These are phyloP conservation scores for Isabelozyma gotoi DNA, from an alignment of 805 yeast species.

Conservation along the genomic window DNA sequence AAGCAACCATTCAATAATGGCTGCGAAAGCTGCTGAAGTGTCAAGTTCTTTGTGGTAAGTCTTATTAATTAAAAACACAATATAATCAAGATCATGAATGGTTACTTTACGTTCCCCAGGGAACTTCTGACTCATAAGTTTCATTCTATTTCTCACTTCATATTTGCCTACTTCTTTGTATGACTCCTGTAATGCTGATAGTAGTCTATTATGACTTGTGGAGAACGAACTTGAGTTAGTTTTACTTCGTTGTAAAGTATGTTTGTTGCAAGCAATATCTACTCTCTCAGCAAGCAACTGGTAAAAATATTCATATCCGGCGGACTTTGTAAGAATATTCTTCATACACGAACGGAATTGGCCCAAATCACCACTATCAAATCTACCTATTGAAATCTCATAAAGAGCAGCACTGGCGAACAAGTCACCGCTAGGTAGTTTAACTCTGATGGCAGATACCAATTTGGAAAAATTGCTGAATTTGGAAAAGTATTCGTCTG, in stretches of 20 bases:
- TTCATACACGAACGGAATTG: constrained; percentile 23
- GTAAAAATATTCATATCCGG: constrained; percentile 27
- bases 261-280: constrained; percentile 15
- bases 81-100: constrained; percentile 22
- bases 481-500: constrained; percentile 20
- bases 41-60: constrained; percentile 15
- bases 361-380: constrained; percentile 25
- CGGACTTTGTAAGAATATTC: constrained; percentile 17
- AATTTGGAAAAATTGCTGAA: constrained; percentile 17
- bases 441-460: constrained; percentile 16
- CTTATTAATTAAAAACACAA: constrained; percentile 18
- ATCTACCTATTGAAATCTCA: constrained; percentile 27
- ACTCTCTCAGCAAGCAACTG: constrained; percentile 25
- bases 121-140: constrained; percentile 16
- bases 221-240: constrained; percentile 5
- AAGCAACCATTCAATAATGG: constrained; percentile 21
- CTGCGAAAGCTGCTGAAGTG: constrained; percentile 14
- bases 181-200: constrained; percentile 23
- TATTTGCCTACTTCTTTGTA: constrained; percentile 29
- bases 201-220: constrained; percentile 20
- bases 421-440: constrained; percentile 17
- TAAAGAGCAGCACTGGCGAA: constrained; percentile 14
- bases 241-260: constrained; percentile 11
- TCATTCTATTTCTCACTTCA: constrained; percentile 19
- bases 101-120: constrained; percentile 12